Base-by-base conservation (phyloP, 2,329 filamentous ascomycete genomes). In the Cladorrhinum sp. region DNA sequence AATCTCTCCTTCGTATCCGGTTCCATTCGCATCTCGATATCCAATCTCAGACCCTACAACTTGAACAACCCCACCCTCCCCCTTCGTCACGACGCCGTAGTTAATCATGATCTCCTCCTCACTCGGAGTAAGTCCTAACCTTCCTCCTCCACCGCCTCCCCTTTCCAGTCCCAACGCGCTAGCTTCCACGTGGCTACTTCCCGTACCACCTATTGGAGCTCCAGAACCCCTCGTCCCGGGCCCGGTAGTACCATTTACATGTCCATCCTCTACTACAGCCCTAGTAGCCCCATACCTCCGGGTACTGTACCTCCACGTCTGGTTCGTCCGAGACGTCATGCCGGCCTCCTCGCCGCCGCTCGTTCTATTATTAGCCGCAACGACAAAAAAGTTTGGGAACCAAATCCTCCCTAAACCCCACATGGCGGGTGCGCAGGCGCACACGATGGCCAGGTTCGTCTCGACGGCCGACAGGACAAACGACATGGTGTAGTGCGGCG, bases 361-460 rank as follows among this genome's bases (percentile, higher is more conserved):
- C n/a, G n/a, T n/a, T n/a, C n/a, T n/a, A n/a, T n/a, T n/a, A n/a
- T n/a, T n/a, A n/a, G n/a, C n/a, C n/a, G n/a, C n/a, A 58, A 1
- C 24, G 6, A 30, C 42, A 33, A 63, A 60, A 36, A 60, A 51
- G 58, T 58, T 54, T 1, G 61, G 58, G 58, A 63, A 63, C 61
- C 61, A 63, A 16, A 23, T 21, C 39, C 58, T 51, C 30, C 54
- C 42, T 21, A 63, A 48, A 9, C 61, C 55, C 58, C 57, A 58
- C 28, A 63, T 50, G 5, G 61, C 30, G 1, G 61, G 61, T 16
- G 60, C 60, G 5, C 58, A 48, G 3, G 61, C 58, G 23, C 58
- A 60, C 26, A 61, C 58, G 26, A 63, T 63, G 42, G 58, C 61
- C 14, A 63, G 55, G 52, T 63, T 63, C 51, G 55, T 55, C 46